Evolutionary conservation across 495 filamentous ascomycete genomes (phyloP).

Genomic region (Hypoxylon crocopeplum): DNA sequence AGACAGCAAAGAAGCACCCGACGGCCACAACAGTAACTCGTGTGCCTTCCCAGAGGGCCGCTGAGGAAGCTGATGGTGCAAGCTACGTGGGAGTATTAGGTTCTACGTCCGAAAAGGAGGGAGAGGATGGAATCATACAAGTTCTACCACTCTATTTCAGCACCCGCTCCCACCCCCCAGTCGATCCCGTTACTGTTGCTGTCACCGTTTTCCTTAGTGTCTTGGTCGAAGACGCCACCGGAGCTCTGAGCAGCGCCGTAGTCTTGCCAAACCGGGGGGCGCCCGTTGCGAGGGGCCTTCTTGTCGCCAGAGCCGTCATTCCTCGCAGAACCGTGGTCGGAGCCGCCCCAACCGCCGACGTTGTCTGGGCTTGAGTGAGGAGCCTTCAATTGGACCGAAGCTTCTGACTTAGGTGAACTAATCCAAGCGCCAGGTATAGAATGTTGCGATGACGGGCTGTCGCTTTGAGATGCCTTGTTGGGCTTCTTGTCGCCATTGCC

Average conservation of each 20-base stretch:
- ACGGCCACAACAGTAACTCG: too few species aligned
- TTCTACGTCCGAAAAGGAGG: not conserved
- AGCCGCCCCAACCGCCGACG: slow-evolving; percentile 1
- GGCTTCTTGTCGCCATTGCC: slow-evolving; percentile 4
- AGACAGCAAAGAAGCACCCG: too few species aligned
- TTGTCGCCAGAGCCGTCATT: not conserved
- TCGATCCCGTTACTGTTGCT: slow-evolving; percentile 8
- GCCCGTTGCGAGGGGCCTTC: not conserved
- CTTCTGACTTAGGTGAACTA: slow-evolving; percentile 4
- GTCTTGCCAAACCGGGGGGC: slow-evolving; percentile 1
- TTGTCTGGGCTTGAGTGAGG: slow-evolving; percentile 7
- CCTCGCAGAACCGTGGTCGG: slow-evolving; percentile 3
- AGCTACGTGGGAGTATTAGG: too few species aligned
- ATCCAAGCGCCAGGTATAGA: slow-evolving; percentile 10
- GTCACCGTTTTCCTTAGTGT: slow-evolving; percentile 11
- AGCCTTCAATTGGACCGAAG: not conserved
- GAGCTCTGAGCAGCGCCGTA: slow-evolving; percentile 20
- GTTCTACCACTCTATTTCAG: slow-evolving; percentile 3
- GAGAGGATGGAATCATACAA: not conserved
- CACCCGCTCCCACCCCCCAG: not conserved
- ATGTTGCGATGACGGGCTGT: not conserved
- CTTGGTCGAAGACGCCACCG: slow-evolving; percentile 27
- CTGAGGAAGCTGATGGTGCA: too few species aligned
- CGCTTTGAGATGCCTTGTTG: not conserved
- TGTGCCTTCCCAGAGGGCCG: too few species aligned